Conservation (phyloP, 345 rosid species). For the Eucalyptus virginea region DNA sequence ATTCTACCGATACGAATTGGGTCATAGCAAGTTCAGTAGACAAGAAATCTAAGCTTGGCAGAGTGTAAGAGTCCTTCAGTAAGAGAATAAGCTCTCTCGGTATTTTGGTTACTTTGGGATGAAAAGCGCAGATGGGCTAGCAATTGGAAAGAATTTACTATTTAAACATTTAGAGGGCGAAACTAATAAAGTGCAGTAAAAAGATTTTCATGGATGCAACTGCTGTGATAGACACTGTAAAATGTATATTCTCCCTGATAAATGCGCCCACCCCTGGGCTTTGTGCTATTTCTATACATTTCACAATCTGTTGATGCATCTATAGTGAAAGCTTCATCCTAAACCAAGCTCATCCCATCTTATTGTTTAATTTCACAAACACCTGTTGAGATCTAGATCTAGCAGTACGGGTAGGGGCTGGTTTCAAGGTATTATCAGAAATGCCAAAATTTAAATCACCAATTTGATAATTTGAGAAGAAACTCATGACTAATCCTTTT, state of each 20-base stretch:
- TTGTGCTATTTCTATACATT: not conserved
- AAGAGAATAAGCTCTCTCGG: not conserved
- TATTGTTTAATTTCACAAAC: not conserved
- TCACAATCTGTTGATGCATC: not conserved
- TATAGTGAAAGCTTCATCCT: not conserved
- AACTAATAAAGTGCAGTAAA: not conserved
- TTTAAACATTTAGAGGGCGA: not conserved
- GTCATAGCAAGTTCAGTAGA: not conserved
- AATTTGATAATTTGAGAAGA: not conserved
- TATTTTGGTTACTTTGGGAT: not conserved
- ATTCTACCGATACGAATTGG: not conserved
- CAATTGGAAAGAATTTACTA: not conserved
- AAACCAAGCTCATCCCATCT: not conserved
- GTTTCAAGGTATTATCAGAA: not conserved
- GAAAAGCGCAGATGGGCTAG: not conserved
- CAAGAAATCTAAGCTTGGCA: not conserved
- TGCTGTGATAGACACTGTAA: not conserved
- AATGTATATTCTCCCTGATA: not conserved
- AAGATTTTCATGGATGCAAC: not conserved
- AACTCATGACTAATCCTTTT: not conserved
- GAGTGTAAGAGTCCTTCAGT: not conserved
- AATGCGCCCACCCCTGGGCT: not conserved
- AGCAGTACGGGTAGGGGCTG: not conserved
- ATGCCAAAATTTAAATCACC: not conserved
- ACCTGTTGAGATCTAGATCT: not conserved